phyloP scores from a whole-genome alignment of 495 filamentous ascomycete genomes.

The Neurospora tetrasperma region DNA sequence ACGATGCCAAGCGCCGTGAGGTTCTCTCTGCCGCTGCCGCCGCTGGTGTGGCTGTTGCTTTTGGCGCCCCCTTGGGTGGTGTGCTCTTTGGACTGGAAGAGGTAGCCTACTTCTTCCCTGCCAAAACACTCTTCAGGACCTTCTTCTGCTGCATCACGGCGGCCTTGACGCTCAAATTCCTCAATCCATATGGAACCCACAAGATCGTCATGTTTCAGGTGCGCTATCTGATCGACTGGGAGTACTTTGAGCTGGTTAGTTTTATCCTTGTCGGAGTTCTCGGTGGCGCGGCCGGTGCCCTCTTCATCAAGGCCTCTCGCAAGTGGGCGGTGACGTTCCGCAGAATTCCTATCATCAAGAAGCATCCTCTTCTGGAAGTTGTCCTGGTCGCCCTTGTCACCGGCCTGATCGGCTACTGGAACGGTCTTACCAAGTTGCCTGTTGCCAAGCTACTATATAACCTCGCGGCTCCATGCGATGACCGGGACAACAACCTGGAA shows the following conservation, averaged over 20 bases:
- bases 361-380: constrained; percentile 77
- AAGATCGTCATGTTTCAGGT: constrained; percentile 97
- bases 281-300: constrained; percentile 73
- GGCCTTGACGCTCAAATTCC: constrained; percentile 80
- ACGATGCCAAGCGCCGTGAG: constrained; percentile 81
- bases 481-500: constrained; percentile 43
- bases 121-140: constrained; percentile 95
- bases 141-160: constrained; percentile 98
- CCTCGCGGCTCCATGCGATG: constrained; percentile 72
- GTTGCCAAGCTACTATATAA: constrained; percentile 88
- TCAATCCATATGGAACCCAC: constrained; percentile 90
- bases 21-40: constrained; percentile 87
- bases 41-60: constrained; percentile 88
- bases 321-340: constrained; percentile 86
- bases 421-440: constrained; percentile 75
- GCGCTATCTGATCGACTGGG: constrained; percentile 85
- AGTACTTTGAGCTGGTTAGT: constrained; percentile 76
- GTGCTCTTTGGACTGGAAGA: constrained; percentile 93
- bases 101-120: constrained; percentile 93
- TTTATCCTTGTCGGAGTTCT: constrained; percentile 80
- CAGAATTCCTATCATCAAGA: constrained; percentile 68
- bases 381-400: constrained; percentile 78
- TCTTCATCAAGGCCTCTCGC: constrained; percentile 93
- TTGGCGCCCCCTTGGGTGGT: constrained; percentile 86
- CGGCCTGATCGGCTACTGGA: constrained; percentile 85